phyloP scores from a whole-genome alignment of 2,329 filamentous ascomycete species.

The Didymosphaeria variabile region DNA sequence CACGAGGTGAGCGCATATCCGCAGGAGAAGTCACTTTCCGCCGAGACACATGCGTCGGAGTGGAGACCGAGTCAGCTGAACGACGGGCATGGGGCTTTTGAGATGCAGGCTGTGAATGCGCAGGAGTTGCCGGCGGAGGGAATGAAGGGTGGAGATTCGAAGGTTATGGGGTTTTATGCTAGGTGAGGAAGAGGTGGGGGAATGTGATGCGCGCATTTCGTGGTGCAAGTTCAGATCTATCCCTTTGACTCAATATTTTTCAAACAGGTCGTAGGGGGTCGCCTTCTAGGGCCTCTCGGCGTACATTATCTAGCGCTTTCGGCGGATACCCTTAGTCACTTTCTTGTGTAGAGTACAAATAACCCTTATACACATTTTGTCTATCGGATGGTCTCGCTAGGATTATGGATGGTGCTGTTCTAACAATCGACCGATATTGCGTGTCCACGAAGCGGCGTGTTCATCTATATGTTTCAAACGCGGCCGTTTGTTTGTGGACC shows the following conservation, averaged over 20 bases:
- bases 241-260: not conserved
- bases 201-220: not conserved
- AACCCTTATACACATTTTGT: not conserved
- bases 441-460: too few relatives aligned
- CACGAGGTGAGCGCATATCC: slow-evolving; percentile 11
- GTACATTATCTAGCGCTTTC: not conserved
- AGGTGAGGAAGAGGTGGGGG: not conserved
- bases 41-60: too few relatives aligned
- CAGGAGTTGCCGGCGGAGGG: slow-evolving; percentile 1
- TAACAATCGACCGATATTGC: not conserved
- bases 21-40: not conserved
- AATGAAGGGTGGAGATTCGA: not conserved
- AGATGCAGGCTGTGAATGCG: slow-evolving; percentile 14
- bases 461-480: too few relatives aligned
- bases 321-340: slow-evolving; percentile 4
- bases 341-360: not conserved
- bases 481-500: too few relatives aligned
- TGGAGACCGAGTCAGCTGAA: slow-evolving; percentile 3
- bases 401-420: not conserved
- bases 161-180: not conserved
- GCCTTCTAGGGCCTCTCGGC: not conserved
- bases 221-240: not conserved
- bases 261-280: not conserved
- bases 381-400: not conserved
- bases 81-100: slow-evolving; percentile 12